Conservation (phyloP, 139 green algal genomes). For the Edaphochlamys debaryana region DNA sequence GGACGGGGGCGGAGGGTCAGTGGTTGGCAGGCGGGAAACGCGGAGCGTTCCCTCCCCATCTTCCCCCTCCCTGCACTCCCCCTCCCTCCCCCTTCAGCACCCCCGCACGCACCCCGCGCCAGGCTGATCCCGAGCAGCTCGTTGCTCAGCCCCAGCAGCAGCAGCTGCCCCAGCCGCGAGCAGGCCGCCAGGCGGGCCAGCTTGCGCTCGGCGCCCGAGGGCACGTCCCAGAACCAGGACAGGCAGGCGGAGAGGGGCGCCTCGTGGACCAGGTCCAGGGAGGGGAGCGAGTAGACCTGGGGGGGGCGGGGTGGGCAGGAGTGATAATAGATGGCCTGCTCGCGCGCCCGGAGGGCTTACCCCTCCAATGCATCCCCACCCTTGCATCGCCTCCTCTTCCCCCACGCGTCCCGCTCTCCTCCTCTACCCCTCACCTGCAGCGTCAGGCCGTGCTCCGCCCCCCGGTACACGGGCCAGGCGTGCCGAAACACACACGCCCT, state of each 20-base stretch:
- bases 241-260: constrained; percentile 31
- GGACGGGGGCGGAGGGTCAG: not conserved
- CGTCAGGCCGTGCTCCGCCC: no score
- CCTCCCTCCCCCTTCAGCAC: not conserved
- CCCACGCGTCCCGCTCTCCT: no score
- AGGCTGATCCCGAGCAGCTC: constrained; percentile 52
- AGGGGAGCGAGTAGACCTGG: constrained; percentile 61
- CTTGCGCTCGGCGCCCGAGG: constrained; percentile 2
- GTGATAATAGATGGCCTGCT: no score
- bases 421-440: no score
- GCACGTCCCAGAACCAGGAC: constrained; percentile 44
- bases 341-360: no score
- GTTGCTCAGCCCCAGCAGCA: constrained; percentile 41
- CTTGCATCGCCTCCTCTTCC: no score
- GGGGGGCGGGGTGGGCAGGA: not conserved
- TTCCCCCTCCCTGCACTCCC: no score
- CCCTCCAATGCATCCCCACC: no score
- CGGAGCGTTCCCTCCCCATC: not conserved
- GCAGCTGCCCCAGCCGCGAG: constrained; percentile 43
- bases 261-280: constrained; percentile 47
- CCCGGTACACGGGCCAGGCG: no score
- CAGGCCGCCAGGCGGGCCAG: constrained; percentile 31
- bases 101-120: constrained; percentile 2
- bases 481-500: no score
- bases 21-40: not conserved